A percentile compares a stretch with the other conserved stretches of the same genome.
phyloP scores from a whole-genome alignment of 805 yeast genomes.

The Starmerella scarabaei region DNA sequence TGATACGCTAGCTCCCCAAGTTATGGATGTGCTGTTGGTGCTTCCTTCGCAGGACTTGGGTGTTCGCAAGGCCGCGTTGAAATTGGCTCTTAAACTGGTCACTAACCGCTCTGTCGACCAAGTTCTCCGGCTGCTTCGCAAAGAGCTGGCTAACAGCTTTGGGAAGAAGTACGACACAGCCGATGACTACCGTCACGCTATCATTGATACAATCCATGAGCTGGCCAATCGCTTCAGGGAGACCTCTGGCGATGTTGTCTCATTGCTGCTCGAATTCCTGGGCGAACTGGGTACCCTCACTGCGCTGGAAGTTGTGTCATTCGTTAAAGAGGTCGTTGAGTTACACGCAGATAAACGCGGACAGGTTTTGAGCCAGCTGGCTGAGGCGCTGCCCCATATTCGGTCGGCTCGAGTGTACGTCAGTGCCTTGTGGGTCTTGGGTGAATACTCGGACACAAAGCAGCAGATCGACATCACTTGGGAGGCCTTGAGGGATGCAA shows the following conservation, averaged over 20 bases:
- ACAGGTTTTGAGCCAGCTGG: constrained; percentile 49
- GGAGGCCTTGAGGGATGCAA: constrained; percentile 66
- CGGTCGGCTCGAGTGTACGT: constrained; percentile 85
- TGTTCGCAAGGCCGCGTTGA: constrained; percentile 78
- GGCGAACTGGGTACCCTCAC: constrained; percentile 69
- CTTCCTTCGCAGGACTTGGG: constrained; percentile 81
- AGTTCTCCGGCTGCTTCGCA: constrained; percentile 80
- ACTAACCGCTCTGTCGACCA: constrained; percentile 86
- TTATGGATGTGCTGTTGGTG: constrained; percentile 75
- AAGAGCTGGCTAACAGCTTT: constrained; percentile 70
- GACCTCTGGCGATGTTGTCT: constrained; percentile 84
- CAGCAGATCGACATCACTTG: constrained; percentile 67
- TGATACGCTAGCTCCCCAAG: constrained; percentile 70
- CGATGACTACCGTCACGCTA: constrained; percentile 73
- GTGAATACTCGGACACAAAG: constrained; percentile 73
- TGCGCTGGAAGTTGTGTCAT: constrained; percentile 80
- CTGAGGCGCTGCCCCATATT: constrained; percentile 48
- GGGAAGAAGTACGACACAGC: constrained; percentile 55
- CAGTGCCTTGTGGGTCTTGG: constrained; percentile 90
- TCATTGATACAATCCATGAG: constrained; percentile 77
- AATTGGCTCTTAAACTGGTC: constrained; percentile 66
- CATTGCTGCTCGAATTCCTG: constrained; percentile 70
- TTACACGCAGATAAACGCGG: constrained; percentile 70
- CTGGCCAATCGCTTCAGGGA: constrained; percentile 81
- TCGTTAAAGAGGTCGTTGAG: constrained; percentile 88